Conservation (phyloP, 23 red algal genomes). For the Gracilaria gracilis region DNA sequence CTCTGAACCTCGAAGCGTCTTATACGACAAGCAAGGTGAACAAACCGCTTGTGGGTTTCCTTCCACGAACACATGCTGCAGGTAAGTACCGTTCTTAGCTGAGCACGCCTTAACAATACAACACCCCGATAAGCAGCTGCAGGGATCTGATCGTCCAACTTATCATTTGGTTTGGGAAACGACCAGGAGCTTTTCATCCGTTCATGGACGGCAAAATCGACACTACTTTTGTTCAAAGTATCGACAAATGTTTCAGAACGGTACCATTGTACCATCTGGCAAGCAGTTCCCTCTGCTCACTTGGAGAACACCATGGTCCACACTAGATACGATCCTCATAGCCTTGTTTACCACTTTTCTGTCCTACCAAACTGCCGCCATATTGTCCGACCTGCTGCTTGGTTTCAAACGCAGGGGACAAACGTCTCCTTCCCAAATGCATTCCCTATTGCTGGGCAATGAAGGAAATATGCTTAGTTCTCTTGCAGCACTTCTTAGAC, state of each 20-base stretch:
- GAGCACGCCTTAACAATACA: too few relatives aligned
- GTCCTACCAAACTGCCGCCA: not conserved
- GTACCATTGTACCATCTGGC: not conserved
- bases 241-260: not conserved
- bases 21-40: too few relatives aligned
- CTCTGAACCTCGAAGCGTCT: too few relatives aligned
- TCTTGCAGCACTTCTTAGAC: not conserved
- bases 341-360: not conserved
- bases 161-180: too few relatives aligned
- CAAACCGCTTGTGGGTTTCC: too few relatives aligned
- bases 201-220: too few relatives aligned
- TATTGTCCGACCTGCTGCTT: not conserved
- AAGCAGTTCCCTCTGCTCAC: not conserved
- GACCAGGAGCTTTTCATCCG: too few relatives aligned
- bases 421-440: not conserved
- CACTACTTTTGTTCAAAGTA: too few relatives aligned
- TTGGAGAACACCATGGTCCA: constrained; percentile 1
- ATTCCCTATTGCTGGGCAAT: not conserved
- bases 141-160: too few relatives aligned
- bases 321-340: not conserved
- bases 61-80: too few relatives aligned
- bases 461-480: not conserved
- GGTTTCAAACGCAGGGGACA: not conserved
- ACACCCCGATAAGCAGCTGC: too few relatives aligned
- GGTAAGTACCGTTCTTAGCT: too few relatives aligned